Base-by-base conservation (phyloP, 306 rosid genomes). In the Lupinus albus region DNA sequence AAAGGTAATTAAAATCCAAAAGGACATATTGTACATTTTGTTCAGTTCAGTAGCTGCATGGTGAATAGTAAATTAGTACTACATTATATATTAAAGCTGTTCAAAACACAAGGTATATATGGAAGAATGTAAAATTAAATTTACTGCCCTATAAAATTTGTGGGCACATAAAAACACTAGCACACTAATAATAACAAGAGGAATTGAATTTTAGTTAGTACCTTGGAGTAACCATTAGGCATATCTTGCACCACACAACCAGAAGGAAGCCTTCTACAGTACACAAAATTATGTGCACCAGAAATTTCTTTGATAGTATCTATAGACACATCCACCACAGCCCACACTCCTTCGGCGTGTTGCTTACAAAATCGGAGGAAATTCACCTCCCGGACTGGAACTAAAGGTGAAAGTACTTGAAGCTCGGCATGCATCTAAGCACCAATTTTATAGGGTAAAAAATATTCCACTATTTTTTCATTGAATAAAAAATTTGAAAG, bases 151-250 rank as follows among this genome's bases (percentile, higher is more conserved):
- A 44, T 28, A 59, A 70, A 56, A 66, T 11, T 52, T 39, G 69
- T 66, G 1, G 13, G 13, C 3, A 59, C 42, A 71, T 61, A 10
- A 51, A 49, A 61, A 21, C 48, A 14, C 28, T 4, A n/a, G 4
- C 30, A 36, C 15, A 8, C n/a, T 17, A 46, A 33, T 6, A 47
- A 21, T 15, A 72, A 44, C 71, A 20, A 73, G 9, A 4, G 33
- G 28, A 53, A 12, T 36, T 13, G 11, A 0, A 36, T 57, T 5
- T 32, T 55, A 11, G 28, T 74, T 84, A 25, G 30, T 25, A 93
- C 99, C 97, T 90, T 94, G 49, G 99, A 94, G 76, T 86, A 94
- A 33, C 99, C 99, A 73, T 91, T 94, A 9, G 96, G 97, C 99
- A 90, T 90, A 70, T 94, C 99, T 78, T 94, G 97, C n/a, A 94